Base-by-base conservation (phyloP, 345 rosid genomes). In the Bruguiera gymnorhiza region DNA sequence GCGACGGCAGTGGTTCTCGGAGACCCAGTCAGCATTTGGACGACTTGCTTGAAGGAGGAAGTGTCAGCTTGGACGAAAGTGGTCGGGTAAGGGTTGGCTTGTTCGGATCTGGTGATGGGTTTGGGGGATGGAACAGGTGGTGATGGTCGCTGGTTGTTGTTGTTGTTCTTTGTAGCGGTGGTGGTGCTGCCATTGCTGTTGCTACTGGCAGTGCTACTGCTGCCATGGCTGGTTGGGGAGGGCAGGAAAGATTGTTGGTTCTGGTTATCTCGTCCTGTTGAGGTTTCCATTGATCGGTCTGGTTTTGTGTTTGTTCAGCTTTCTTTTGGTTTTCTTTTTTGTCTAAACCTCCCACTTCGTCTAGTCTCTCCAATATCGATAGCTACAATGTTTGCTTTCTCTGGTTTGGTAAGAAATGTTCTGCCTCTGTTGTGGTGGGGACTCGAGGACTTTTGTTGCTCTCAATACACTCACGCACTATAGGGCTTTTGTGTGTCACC, bases 11-110 rank as follows among this genome's bases (percentile, higher is more conserved):
- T 52, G 68, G 82, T 76, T 68, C 66, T 74, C 19, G 68, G 78
- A 66, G 99, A 90, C 78, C 99, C 99, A 62, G 99, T 95, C 30
- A 95, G 84, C 98, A 95, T 88, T 79, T 95, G 99, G 65, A 95
- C 99, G 27, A 95, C 99, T 77, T 92, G 98, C 56, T 95, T 95
- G 86, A 95, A 95, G 23, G 98, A 86, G 60, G 94, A 80, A 27
- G 94, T 83, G 58, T 95, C 98, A 0, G 99, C 99, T 77, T 95
- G 97, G 60, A 95, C 99, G 78, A 95, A 95, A 54, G 99, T 95
- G 27, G 97, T 95, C 53, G 99, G 99, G 84, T 86, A 95, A 0
- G 98, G 96, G 82, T 81, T 87, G 2, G 84, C 80, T 19, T 92
- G 75, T 56, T 95, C 99, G 84, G 97, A 88, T 88, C 98, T 89